Conservation (phyloP, 23 red algal species). For the Porphyridium purpureum region DNA sequence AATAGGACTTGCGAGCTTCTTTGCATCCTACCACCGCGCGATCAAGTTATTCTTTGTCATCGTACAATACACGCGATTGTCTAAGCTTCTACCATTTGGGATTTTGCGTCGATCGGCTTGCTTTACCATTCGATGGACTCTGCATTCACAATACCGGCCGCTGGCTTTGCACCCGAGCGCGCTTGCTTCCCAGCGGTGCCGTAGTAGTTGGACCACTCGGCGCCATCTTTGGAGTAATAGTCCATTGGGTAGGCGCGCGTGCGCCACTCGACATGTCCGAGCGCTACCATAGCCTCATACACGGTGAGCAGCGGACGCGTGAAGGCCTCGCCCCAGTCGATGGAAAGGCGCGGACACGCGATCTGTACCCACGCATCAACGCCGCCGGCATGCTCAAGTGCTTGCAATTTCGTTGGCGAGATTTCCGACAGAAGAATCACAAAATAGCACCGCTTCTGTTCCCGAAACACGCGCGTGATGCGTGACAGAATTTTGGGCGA, state of each 20-base stretch:
- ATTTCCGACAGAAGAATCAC: conserved; percentile 71
- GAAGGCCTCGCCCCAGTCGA: conserved; percentile 89
- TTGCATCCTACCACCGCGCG: too few relatives aligned
- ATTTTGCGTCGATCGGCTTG: too few relatives aligned
- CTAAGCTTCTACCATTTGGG: too few relatives aligned
- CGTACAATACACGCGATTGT: too few relatives aligned
- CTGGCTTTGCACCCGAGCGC: neutral
- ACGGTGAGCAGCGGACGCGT: conserved; percentile 41
- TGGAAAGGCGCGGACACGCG: conserved; percentile 85
- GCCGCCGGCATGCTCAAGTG: conserved; percentile 21
- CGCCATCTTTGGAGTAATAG: conserved; percentile 79
- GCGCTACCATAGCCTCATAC: conserved; percentile 57
- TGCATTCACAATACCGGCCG: too few relatives aligned
- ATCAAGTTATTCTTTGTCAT: too few relatives aligned
- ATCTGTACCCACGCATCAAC: conserved; percentile 95
- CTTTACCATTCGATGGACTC: too few relatives aligned
- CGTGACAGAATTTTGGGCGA: conserved; percentile 47
- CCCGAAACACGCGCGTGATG: conserved; percentile 10
- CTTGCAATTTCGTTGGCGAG: conserved; percentile 51
- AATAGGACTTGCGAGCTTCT: too few relatives aligned
- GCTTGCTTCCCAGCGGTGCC: too few relatives aligned
- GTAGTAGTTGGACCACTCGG: conserved; percentile 89
- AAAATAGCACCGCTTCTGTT: conserved; percentile 12
- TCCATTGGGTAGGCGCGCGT: conserved; percentile 79
- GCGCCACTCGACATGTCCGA: conserved; percentile 57